A percentile compares a stretch with the other conserved stretches of the same genome.
Evolutionary conservation across 306 rosid species (phyloP).

Genomic region (Psophocarpus tetragonolobus): DNA sequence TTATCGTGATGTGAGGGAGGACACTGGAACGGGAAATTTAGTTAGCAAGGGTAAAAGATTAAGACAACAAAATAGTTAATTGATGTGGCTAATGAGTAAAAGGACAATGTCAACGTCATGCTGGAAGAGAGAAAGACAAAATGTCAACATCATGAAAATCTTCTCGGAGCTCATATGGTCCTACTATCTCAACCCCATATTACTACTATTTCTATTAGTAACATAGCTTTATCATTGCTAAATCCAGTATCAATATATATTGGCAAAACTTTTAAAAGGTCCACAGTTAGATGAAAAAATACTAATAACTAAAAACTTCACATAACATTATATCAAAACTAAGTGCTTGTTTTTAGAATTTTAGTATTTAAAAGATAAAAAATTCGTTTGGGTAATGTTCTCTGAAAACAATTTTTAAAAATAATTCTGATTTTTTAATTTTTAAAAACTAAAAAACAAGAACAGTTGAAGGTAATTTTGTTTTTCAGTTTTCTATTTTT

Average conservation of each 20-base stretch:
- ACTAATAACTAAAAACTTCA: background rate
- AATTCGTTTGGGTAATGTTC: too few species aligned
- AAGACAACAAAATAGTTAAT: slow-evolving; percentile 71
- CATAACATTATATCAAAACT: background rate
- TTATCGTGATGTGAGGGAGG: slow-evolving; percentile 17
- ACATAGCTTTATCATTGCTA: background rate
- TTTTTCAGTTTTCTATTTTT: too few species aligned
- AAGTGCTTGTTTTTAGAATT: too few species aligned
- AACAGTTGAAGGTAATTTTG: too few species aligned
- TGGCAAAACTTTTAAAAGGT: background rate
- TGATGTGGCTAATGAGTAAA: slow-evolving; percentile 83
- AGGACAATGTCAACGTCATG: slow-evolving; percentile 82
- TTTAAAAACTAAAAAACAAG: too few species aligned
- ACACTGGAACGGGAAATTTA: slow-evolving; percentile 68
- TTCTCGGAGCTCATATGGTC: background rate
- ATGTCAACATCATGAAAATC: slow-evolving; percentile 74
- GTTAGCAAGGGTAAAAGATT: slow-evolving; percentile 71
- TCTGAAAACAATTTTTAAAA: too few species aligned
- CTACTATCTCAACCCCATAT: background rate
- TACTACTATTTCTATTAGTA: background rate
- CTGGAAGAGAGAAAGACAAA: slow-evolving; percentile 74
- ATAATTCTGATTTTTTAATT: too few species aligned
- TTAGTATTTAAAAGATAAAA: too few species aligned
- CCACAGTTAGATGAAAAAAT: background rate
- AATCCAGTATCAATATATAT: background rate